phyloP scores from a whole-genome alignment of 73 alveolate species.

The Paramecium sexaurelia region DNA sequence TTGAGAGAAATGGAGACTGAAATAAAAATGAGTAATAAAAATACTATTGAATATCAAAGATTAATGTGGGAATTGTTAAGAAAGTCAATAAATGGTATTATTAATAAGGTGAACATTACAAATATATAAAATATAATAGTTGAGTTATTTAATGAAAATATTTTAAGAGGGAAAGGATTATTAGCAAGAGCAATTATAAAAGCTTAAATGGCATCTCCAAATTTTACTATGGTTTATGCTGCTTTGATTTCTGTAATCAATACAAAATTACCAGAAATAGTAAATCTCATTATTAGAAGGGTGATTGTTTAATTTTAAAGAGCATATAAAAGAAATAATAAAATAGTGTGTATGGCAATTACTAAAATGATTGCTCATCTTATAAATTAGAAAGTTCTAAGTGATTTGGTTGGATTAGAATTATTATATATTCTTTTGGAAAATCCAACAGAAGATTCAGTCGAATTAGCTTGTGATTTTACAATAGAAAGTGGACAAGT shows the following conservation, averaged over 20 bases:
- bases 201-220: constrained; percentile 95
- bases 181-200: constrained; percentile 93
- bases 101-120: constrained; percentile 93
- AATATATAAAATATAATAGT: constrained; percentile 88
- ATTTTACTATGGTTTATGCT: constrained; percentile 97
- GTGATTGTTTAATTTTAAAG: constrained; percentile 93
- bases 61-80: constrained; percentile 99
- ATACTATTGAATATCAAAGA: constrained; percentile 93
- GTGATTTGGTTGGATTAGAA: constrained; percentile 95
- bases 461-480: constrained; percentile 93
- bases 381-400: constrained; percentile 96
- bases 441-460: constrained; percentile 94
- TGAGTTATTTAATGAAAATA: constrained; percentile 98
- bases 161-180: constrained; percentile 98
- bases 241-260: constrained; percentile 98
- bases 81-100: constrained; percentile 97
- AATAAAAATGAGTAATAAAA: constrained; percentile 88
- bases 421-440: constrained; percentile 92
- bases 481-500: constrained; percentile 98
- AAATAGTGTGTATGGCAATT: constrained; percentile 91
- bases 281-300: constrained; percentile 91
- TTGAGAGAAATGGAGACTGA: constrained; percentile 90
- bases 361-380: constrained; percentile 98
- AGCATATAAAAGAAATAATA: constrained; percentile 96
- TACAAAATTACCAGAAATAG: constrained; percentile 98